Evolutionary conservation across 2,329 filamentous ascomycete genomes (phyloP).

Genomic region (Aspergillus pseudonomiae): DNA sequence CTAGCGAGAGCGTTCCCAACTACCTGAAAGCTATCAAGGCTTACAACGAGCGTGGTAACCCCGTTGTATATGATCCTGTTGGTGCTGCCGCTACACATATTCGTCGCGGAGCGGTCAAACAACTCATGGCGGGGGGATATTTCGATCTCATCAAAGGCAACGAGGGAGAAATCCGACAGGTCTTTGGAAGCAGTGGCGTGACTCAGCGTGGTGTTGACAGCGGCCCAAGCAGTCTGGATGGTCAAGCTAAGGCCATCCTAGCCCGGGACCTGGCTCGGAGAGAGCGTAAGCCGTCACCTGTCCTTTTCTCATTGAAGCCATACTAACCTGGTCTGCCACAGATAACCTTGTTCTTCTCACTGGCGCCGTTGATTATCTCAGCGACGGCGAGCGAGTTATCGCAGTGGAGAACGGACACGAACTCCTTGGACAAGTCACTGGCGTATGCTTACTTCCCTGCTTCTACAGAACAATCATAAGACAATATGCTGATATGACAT

Average conservation of each 20-base stretch:
- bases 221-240: slow-evolving; percentile 57
- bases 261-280: slow-evolving; percentile 68
- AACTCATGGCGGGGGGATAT: slow-evolving; percentile 72
- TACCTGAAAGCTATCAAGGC: slow-evolving; percentile 74
- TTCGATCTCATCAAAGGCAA: slow-evolving; percentile 94
- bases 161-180: slow-evolving; percentile 79
- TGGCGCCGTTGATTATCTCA: slow-evolving; percentile 74
- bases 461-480: neutral
- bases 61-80: slow-evolving; percentile 85
- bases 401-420: slow-evolving; percentile 76
- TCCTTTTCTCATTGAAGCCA: neutral
- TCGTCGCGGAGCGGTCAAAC: slow-evolving; percentile 70
- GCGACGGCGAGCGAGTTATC: slow-evolving; percentile 70
- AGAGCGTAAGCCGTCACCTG: slow-evolving; percentile 52
- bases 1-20: slow-evolving; percentile 70
- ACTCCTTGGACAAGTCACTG: slow-evolving; percentile 50
- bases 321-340: slow-evolving; percentile 13
- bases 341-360: slow-evolving; percentile 78
- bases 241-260: slow-evolving; percentile 62
- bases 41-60: slow-evolving; percentile 76
- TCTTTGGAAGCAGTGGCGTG: slow-evolving; percentile 60
- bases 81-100: slow-evolving; percentile 82
- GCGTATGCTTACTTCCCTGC: slow-evolving; percentile 32
- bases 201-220: slow-evolving; percentile 87
- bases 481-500: neutral